Evolutionary conservation across 2,329 filamentous ascomycete species (phyloP).

Genomic region (Cadophora sp.): DNA sequence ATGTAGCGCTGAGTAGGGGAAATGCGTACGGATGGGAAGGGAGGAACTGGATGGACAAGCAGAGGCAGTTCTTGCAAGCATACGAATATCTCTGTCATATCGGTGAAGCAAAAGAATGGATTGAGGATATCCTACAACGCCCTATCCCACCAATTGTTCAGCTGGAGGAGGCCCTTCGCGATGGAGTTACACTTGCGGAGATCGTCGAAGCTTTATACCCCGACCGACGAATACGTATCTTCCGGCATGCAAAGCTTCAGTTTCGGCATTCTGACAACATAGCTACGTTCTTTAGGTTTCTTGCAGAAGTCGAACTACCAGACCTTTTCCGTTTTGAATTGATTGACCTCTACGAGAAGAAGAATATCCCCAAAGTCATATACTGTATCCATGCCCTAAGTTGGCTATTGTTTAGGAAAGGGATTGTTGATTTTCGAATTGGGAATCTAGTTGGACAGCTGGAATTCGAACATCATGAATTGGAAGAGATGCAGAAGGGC

Average conservation of each 20-base stretch:
- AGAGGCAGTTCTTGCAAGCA: conserved; percentile 92
- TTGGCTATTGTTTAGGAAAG: conserved; percentile 95
- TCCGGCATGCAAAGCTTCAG: conserved; percentile 83
- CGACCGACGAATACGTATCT: conserved; percentile 78
- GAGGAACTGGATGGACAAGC: conserved; percentile 98
- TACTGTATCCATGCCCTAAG: conserved; percentile 98
- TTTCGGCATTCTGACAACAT: conserved; percentile 98
- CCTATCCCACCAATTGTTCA: conserved; percentile 91
- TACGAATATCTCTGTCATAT: conserved; percentile 99
- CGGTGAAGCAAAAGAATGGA: conserved; percentile 98
- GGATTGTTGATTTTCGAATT: conserved; percentile 93
- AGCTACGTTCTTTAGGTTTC: conserved; percentile 91
- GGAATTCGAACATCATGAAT: conserved; percentile 96
- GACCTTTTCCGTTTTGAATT: conserved; percentile 97
- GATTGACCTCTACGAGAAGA: conserved; percentile 98
- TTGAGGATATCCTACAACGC: conserved; percentile 87
- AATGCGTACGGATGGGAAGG: conserved; percentile 75
- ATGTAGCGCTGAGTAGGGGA: conserved; percentile 54
- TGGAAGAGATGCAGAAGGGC: conserved; percentile 96
- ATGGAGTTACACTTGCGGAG: conserved; percentile 94
- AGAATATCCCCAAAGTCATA: conserved; percentile 99
- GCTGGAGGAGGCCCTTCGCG: conserved; percentile 87
- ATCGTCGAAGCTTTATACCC: conserved; percentile 90
- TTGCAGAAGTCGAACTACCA: conserved; percentile 89
- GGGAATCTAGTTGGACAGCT: conserved; percentile 96